Evolutionary conservation across 176 grass and related monocot species (phyloP), one percentile per base, ranked within the genome.

Genomic region (Rhynchospora tenuis): DNA sequence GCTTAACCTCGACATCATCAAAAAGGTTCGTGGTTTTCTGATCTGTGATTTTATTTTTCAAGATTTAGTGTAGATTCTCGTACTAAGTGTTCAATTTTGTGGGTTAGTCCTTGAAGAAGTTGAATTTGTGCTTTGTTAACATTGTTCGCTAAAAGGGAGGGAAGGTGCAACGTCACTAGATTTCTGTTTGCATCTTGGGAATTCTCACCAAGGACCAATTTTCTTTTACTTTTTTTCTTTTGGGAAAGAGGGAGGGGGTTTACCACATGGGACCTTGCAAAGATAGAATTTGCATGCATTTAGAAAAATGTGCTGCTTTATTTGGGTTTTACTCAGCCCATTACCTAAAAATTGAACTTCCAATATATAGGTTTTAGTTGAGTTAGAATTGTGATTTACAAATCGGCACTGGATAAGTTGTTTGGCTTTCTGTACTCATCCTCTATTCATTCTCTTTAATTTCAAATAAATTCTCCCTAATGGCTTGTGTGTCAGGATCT

Each of bases 1-100:
- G 65, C 93, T 99, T 85, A 90, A 96, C 85, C 91, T 92, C 72
- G 93, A 90, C 67, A 78, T 99, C 88, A 93, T 99, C 88, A 89
- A 89, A 74, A 93, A 88, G 89, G 97, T 99, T 29, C 3, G 57
- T 79, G 2, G 3, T 51, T 10, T 15, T 84, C 66, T 78, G 45
- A 52, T 87, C 78, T 59, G 80, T 68, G 22, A 19, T 68, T 47
- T 45, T 65, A 23, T 61, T 59, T 27, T 82, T 50, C 0, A 31
- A 46, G 48, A 52, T 15, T 29, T 56, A 31, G 73, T 55, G 44
- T 82, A 47, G 26, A 82, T 28, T 68, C 47, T 66, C 33, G 80
- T 64, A 29, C 61, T 67, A 51, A 1, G 43, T 82, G 55, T 13
- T 64, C 13, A 26, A 17, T 23, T 81, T 47, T 64, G 59, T 31